Conservation (phyloP, 2,329 filamentous ascomycete species). For the Colletotrichum lupini region DNA sequence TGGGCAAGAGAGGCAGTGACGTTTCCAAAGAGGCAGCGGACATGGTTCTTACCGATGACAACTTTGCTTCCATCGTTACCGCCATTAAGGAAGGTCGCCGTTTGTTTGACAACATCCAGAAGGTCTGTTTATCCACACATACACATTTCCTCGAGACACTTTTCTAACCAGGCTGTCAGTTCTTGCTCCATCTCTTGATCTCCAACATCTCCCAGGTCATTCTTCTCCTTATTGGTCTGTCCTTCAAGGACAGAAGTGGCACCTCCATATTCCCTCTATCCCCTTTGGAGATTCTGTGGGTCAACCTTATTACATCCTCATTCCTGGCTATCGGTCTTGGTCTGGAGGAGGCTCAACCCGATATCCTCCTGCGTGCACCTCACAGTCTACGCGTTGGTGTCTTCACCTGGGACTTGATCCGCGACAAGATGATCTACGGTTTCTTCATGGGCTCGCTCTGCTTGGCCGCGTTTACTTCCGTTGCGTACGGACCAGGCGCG, state of each 20-base stretch:
- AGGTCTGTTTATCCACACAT: slow-evolving; percentile 56
- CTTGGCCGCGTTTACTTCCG: slow-evolving; percentile 69
- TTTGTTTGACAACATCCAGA: slow-evolving; percentile 80
- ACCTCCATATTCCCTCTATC: slow-evolving; percentile 80
- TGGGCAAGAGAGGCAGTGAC: slow-evolving; percentile 77
- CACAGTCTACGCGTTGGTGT: slow-evolving; percentile 69
- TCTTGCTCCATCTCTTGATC: slow-evolving; percentile 73
- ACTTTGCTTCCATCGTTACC: slow-evolving; percentile 85
- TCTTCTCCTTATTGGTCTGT: slow-evolving; percentile 74
- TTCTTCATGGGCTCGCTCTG: slow-evolving; percentile 71
- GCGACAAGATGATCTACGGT: slow-evolving; percentile 76
- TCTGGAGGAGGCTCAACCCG: slow-evolving; percentile 74
- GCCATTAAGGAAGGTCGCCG: slow-evolving; percentile 77
- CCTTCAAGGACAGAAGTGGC: slow-evolving; percentile 70
- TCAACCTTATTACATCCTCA: slow-evolving; percentile 92
- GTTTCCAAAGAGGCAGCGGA: slow-evolving; percentile 86
- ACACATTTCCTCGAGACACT: slow-evolving; percentile 1
- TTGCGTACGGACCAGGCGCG: slow-evolving; percentile 65
- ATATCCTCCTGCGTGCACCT: slow-evolving; percentile 75
- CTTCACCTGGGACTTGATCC: slow-evolving; percentile 72
- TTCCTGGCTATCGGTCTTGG: slow-evolving; percentile 88
- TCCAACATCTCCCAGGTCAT: slow-evolving; percentile 78
- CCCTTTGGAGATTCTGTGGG: slow-evolving; percentile 90
- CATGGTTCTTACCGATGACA: slow-evolving; percentile 89
- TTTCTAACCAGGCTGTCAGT: slow-evolving; percentile 48